A percentile compares a stretch with the other conserved stretches of the same genome.
Conservation (phyloP, 148 eudicot species). For the Chenopodium album region DNA sequence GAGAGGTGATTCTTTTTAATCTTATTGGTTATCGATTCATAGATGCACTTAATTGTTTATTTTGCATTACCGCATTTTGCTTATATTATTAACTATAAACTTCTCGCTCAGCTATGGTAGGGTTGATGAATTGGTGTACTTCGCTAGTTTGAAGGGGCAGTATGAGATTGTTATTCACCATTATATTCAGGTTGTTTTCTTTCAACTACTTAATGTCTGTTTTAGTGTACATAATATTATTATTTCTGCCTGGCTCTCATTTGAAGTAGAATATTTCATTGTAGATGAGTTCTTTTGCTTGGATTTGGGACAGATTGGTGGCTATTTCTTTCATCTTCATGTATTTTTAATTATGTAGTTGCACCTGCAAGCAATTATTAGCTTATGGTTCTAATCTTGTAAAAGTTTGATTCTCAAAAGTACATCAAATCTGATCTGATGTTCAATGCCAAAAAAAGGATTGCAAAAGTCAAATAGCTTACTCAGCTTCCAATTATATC, state of each 20-base stretch:
- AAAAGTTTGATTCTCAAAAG: background rate
- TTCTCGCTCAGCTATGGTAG: conserved; percentile 82
- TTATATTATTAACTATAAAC: conserved; percentile 19
- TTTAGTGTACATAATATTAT: background rate
- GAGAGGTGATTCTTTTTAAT: background rate
- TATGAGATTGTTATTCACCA: conserved; percentile 87
- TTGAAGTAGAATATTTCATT: background rate
- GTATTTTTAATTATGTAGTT: background rate
- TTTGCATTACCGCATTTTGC: conserved; percentile 1
- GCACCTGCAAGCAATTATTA: background rate
- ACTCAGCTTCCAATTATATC: background rate
- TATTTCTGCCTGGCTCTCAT: background rate
- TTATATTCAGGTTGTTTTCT: conserved; percentile 77
- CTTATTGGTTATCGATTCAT: background rate
- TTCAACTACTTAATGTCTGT: background rate
- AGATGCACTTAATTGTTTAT: background rate
- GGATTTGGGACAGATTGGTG: background rate
- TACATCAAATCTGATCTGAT: background rate
- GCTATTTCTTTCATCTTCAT: background rate
- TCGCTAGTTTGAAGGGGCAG: conserved; percentile 90
- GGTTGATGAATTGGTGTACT: conserved; percentile 91
- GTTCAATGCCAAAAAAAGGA: background rate
- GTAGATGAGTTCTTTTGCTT: background rate
- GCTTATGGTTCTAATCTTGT: background rate
- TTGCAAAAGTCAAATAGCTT: background rate